Base-by-base conservation (phyloP, 177 flowering plant species). In the Vitis hybrid region DNA sequence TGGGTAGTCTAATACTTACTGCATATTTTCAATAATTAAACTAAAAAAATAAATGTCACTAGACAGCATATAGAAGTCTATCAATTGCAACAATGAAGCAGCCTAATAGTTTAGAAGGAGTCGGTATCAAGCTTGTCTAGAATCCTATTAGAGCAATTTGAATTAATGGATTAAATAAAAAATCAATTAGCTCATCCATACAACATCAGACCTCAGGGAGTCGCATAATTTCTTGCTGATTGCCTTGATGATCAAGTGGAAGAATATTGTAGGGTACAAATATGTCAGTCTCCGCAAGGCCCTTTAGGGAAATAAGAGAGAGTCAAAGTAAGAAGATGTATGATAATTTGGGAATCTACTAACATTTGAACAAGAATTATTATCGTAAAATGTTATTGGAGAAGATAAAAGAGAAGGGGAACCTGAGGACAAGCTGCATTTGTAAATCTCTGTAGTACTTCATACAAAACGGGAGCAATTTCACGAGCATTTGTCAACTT, bases 141-240 rank as follows among this genome's bases (percentile, higher is more conserved):
- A 65, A 51, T 9, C 12, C 30, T 11, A 23, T 11, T 6, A 18
- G 6, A 51, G 14, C n/a, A 14, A 65, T 19, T 59, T 3, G 13
- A 18, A 55, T 11, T 50, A 50, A 21, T 15, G 45, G 3, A 62
- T 49, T 14, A 30, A 51, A n/a, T 6, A 17, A 68, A 45, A 68
- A 11, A 52, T 63, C 48, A 69, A 6, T 17, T 56, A 63, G 18
- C 39, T 49, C 51, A 73, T 66, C 51, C 58, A 17, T 52, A 74
- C 15, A 54, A 71, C 49, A 70, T 69, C 87, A 76, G 26, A 94
- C 99, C 97, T 94, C 99, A 57, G 91, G 90, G 54, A 88, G 81
- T 72, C 86, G 94, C 99, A 90, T 89, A 69, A 92, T 91, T 65
- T 97, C 84, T 64, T 88, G 97, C 64, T 87, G 85, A 72, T 84